These are phyloP conservation scores for Mycena maculata DNA, from an alignment of 768 basidiomycete species.

Conservation along the genomic window DNA sequence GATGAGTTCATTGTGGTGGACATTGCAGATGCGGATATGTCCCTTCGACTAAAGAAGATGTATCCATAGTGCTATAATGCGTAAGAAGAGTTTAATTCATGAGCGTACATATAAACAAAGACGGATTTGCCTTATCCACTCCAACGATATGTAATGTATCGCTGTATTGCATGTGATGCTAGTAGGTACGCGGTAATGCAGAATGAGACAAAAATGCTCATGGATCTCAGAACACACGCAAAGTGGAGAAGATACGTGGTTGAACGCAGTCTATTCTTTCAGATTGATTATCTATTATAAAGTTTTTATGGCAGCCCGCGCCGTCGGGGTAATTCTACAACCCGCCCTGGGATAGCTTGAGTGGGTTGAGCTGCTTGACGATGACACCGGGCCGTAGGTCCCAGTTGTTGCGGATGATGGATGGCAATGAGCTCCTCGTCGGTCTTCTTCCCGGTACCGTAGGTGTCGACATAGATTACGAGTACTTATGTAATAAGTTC, in stretches of 20 bases:
- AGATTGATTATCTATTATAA: conserved; percentile 50
- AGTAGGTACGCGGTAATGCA: too few relatives aligned
- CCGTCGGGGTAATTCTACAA: conserved; percentile 30
- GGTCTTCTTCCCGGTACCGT: conserved; percentile 93
- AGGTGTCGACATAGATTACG: conserved; percentile 98
- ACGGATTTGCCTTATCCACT: too few relatives aligned
- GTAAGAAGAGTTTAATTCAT: too few relatives aligned
- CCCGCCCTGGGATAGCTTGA: conserved; percentile 31
- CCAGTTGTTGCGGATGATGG: conserved; percentile 95
- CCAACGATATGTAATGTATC: too few relatives aligned
- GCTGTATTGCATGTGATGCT: too few relatives aligned
- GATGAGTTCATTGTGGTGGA: neutral
- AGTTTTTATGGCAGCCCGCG: conserved; percentile 42
- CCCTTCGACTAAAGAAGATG: too few relatives aligned
- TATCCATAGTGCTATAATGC: too few relatives aligned
- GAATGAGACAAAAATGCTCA: too few relatives aligned
- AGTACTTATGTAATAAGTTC: too few relatives aligned
- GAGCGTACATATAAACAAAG: too few relatives aligned
- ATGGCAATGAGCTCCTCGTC: conserved; percentile 91
- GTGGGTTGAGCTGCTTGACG: conserved; percentile 89
- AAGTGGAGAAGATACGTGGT: conserved; percentile 62
- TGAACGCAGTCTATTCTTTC: conserved; percentile 76
- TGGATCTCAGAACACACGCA: neutral
- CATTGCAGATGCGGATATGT: neutral
- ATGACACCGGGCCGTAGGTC: conserved; percentile 97